Evolutionary conservation across 768 basidiomycete species (phyloP), one percentile per base, ranked within the genome.

Genomic region (Serpula lacrymans): DNA sequence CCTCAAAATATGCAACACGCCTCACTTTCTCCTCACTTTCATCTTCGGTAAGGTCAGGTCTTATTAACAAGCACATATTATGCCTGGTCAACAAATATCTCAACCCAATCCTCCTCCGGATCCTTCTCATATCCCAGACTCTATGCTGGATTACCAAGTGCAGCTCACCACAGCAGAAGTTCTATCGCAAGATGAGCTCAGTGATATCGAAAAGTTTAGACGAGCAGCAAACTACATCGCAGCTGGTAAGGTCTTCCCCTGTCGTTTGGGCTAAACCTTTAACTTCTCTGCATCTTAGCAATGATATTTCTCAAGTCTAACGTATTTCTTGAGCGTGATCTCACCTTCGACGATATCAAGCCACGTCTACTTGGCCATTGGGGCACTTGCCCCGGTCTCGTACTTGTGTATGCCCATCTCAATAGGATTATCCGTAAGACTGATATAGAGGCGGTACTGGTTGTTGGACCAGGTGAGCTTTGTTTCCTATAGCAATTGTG

Each of bases 251-350:
- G 50, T 38, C 5, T n/a, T 47, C 39, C 30, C 38, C 31, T 4
- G 14, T 26, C 25, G 21, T 12, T 20, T 14, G 5, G 16, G 34
- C n/a, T 34, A 13, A 29, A 28, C 31, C 22, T 53, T 41, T 50
- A 6, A 16, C 11, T n/a, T n/a, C n/a, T n/a, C n/a, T n/a, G 1
- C 14, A 2, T 28, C 39, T 18, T 41, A 80, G 88, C 88, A 1
- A 89, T 87, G 85, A 91, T 93, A 47, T 94, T 89, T 67, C 67
- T 95, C 43, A 80, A 75, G 46, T 67, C 75, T 48, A 86, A 92
- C 47, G 75, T 80, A 9, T 71, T 89, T 2, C 63, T 93, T 23
- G 75, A 84, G 44, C 63, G 76, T 24, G 60, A 72, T 21, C 63
- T 88, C 29, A 71, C 67, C 14, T 65, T 72, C 21, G 79, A 84